Base-by-base conservation (phyloP, 139 green algal genomes). In the Chlorella ohadii region DNA sequence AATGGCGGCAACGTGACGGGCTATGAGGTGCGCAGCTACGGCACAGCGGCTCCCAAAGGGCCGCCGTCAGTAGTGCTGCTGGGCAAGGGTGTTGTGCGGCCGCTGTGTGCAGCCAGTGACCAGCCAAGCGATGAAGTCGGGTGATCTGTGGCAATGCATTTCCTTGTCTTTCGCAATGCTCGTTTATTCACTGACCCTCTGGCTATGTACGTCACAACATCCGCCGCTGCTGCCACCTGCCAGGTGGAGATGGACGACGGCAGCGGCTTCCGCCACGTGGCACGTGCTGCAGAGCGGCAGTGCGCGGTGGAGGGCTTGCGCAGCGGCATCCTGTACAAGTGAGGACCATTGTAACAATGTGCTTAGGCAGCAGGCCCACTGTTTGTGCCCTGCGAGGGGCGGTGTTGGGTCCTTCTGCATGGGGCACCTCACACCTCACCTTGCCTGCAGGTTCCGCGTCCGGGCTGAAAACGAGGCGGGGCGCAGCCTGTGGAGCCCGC, bases 381-480 rank as follows among this genome's bases (percentile, higher is more conserved):
- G n/a, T n/a, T n/a, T n/a, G n/a, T n/a, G 63, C 13, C 9, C 16
- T 31, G n/a, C 28, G 38, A 28, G 5, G 20, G 33, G 34, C 6
- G 2, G 66, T 51, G 44, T 51, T 51, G 44, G 44, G n/a, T n/a
- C n/a, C n/a, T n/a, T n/a, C n/a, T n/a, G n/a, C n/a, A n/a, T n/a
- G n/a, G n/a, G n/a, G n/a, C n/a, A n/a, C n/a, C n/a, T n/a, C n/a
- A n/a, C n/a, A n/a, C n/a, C 68, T 6, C 65, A 76, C 36, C 71
- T 12, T 38, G 12, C 71, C 4, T 56, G 22, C 74, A 86, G 86
- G 38, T 95, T 96, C 88, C 82, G 93, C 2, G 65, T 97, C 13
- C 82, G 75, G 11, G 92, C 92, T 1, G 89, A 96, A 17, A 97
- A 96, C 78, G 87, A 91, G 47, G 93, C 94, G 77, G 92, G 92